Evolutionary conservation across 306 rosid species (phyloP).

Genomic region (Gynostemma pentaphyllum): DNA sequence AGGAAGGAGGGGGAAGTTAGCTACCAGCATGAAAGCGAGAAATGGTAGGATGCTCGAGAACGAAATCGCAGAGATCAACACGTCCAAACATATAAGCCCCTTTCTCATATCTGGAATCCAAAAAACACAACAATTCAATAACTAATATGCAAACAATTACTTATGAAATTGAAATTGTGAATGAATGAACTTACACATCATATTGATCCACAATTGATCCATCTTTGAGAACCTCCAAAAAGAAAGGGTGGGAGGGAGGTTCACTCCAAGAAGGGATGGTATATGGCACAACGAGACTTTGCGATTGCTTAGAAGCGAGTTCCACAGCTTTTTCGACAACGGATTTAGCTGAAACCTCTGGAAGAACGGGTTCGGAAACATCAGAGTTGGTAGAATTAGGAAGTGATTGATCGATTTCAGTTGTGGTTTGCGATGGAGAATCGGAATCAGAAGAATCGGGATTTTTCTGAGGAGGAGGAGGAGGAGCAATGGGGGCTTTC

Average conservation of each 20-base stretch:
- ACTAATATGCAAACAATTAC: neutral
- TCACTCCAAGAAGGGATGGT: slow-evolving; percentile 77
- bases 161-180: too few relatives aligned
- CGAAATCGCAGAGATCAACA: slow-evolving; percentile 77
- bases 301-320: slow-evolving; percentile 20
- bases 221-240: slow-evolving; percentile 77
- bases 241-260: slow-evolving; percentile 60
- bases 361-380: slow-evolving; percentile 10
- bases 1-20: neutral
- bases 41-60: slow-evolving; percentile 76
- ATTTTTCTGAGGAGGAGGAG: slow-evolving; percentile 28
- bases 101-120: slow-evolving; percentile 42
- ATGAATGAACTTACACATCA: slow-evolving; percentile 27
- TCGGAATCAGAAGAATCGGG: slow-evolving; percentile 12
- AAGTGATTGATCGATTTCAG: slow-evolving; percentile 7
- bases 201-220: slow-evolving; percentile 59
- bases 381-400: slow-evolving; percentile 7
- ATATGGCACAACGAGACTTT: slow-evolving; percentile 39
- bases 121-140: neutral
- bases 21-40: slow-evolving; percentile 90
- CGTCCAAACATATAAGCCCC: slow-evolving; percentile 98
- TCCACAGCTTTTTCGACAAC: slow-evolving; percentile 6
- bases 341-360: slow-evolving; percentile 3
- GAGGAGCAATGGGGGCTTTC: slow-evolving; percentile 26
- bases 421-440: slow-evolving; percentile 3